Evolutionary conservation across 306 rosid species (phyloP), one percentile per base, ranked within the genome.

Genomic region (Cercis canadensis): DNA sequence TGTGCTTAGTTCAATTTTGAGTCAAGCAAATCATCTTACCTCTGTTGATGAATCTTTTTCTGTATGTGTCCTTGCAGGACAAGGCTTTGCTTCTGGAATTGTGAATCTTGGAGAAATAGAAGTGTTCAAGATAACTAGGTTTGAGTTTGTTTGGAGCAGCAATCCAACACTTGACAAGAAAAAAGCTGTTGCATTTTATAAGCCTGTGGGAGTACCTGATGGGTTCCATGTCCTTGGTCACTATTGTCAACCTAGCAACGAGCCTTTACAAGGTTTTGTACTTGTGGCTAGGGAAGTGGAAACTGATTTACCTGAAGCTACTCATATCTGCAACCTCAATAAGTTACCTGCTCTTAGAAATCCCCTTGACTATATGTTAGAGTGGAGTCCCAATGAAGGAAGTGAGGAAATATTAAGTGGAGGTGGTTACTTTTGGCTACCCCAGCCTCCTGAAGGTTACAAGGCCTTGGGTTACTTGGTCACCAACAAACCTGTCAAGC

Each of bases 361-460:
- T 47, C 98, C 98, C 12, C 76, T 93, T 77, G 96, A 93, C 78
- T 93, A 82, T 79, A 32, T 41, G 8, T 67, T 90, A 71, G 73
- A 84, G 3, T 87, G 97, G 94, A 75, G 90, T 77, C 50, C 88
- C 37, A 65, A 77, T 77, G 83, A 85, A 36, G 88, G 85, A 60
- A 82, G 67, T 52, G 83, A 78, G 62, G 86, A 73, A 29, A 50
- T 39, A 21, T 41, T 73, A 17, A 66, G 62, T 56, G 84, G 56
- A 59, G 71, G 68, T 81, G 90, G 87, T 73, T 88, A 85, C 76
- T 76, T 90, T 83, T 93, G 97, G 98, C 72, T 75, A 13, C 98
- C 98, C 58, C 89, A 65, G 65, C 90, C 97, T 60, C 88, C 94
- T 60, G 85, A 87, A 59, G 97, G 97, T 58, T 93, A 90, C 69